A percentile compares a stretch with the other conserved stretches of the same genome.
These are phyloP conservation scores for Jacaranda mimosifolia DNA, from an alignment of 257 asterid species.

Conservation along the genomic window DNA sequence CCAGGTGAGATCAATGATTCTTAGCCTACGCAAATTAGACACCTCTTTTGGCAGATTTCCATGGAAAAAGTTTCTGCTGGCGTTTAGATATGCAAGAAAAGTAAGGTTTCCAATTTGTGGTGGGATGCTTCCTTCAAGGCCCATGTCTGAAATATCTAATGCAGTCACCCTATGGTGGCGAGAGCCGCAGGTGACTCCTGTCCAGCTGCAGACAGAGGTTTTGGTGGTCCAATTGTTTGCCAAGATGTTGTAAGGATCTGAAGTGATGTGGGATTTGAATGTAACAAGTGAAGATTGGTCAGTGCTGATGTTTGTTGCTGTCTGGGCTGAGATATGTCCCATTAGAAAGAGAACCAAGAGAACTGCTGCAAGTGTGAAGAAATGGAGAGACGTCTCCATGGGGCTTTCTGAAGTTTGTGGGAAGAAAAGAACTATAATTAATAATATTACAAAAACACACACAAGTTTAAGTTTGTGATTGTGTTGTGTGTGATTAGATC, in stretches of 20 bases:
- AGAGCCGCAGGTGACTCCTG: constrained; percentile 27
- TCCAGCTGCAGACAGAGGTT: constrained; percentile 29
- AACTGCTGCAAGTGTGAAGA: neutral
- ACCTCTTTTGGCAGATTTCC: constrained; percentile 21
- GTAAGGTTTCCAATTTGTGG: constrained; percentile 32
- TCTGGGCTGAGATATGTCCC: neutral
- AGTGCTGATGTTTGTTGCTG: neutral
- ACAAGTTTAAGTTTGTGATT: neutral
- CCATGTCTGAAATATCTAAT: constrained; percentile 21
- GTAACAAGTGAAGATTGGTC: constrained; percentile 42
- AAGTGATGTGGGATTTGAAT: constrained; percentile 25
- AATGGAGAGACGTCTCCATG: neutral
- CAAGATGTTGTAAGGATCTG: constrained; percentile 10
- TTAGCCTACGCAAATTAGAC: neutral
- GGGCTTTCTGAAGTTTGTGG: neutral
- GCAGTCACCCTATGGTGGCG: constrained; percentile 26
- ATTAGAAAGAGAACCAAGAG: neutral
- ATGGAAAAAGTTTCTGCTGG: constrained; percentile 22
- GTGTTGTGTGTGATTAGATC: neutral
- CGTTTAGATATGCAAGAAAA: constrained; percentile 28
- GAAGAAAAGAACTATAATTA: neutral
- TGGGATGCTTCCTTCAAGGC: constrained; percentile 30
- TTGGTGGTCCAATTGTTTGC: constrained; percentile 21
- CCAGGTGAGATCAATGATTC: neutral
- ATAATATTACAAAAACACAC: too few species aligned